These are phyloP conservation scores for Trichomonascus vanleenenianus DNA, from an alignment of 805 yeast genomes.

Conservation along the genomic window DNA sequence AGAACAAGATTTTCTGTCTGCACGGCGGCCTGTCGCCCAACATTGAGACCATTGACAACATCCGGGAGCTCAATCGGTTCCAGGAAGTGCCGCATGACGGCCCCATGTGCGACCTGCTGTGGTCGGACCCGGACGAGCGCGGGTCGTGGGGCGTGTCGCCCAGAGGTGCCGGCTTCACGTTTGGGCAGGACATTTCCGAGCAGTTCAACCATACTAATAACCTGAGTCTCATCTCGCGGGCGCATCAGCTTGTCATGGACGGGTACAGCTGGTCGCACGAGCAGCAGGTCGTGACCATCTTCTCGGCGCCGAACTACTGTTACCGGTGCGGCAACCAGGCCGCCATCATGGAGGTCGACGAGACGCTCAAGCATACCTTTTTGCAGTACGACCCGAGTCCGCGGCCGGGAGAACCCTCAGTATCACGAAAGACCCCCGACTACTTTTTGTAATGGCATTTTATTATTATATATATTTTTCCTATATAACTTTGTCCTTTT, in stretches of 20 bases:
- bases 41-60: slow-evolving; percentile 93
- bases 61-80: slow-evolving; percentile 83
- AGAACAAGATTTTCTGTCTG: slow-evolving; percentile 83
- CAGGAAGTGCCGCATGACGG: slow-evolving; percentile 99
- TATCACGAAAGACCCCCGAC: slow-evolving; percentile 94
- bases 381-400: slow-evolving; percentile 94
- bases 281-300: slow-evolving; percentile 88
- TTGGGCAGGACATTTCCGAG: slow-evolving; percentile 94
- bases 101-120: slow-evolving; percentile 92
- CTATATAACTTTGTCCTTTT: no score
- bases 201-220: slow-evolving; percentile 94
- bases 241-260: slow-evolving; percentile 97
- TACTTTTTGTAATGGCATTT: slow-evolving; percentile 52
- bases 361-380: slow-evolving; percentile 74
- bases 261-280: slow-evolving; percentile 95
- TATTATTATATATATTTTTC: slow-evolving; percentile 1
- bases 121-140: slow-evolving; percentile 97
- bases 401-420: slow-evolving; percentile 97
- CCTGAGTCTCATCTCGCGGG: slow-evolving; percentile 81
- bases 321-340: slow-evolving; percentile 98
- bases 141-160: slow-evolving; percentile 99
- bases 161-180: slow-evolving; percentile 98
- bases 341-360: slow-evolving; percentile 97
- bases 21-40: slow-evolving; percentile 97
- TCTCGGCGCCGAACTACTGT: slow-evolving; percentile 94